Base-by-base conservation (phyloP, 768 basidiomycete genomes). In the Xanthoconium purpureum region DNA sequence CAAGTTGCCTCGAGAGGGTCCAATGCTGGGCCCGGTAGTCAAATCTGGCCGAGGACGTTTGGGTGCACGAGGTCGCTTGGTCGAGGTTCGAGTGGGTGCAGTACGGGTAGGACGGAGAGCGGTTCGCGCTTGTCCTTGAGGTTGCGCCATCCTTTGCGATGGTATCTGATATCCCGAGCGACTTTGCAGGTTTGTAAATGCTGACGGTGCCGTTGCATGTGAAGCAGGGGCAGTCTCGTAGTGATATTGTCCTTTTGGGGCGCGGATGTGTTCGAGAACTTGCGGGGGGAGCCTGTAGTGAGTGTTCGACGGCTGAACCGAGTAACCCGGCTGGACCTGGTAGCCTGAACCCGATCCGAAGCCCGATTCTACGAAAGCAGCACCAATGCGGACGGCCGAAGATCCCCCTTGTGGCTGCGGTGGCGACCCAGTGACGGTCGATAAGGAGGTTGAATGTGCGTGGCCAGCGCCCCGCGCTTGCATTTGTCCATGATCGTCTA, bases 371-470 rank as follows among this genome's bases (percentile, higher is more conserved):
- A 54, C 24, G 33, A 52, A 55, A n/a, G 9, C 10, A 24, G 39
- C 13, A 5, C 48, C 39, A 3, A 44, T 38, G 1, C 47, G 15
- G 10, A 20, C 12, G 20, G 29, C 36, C 2, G 50, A 47, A 7
- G 43, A 35, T 18, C 50, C 47, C 17, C 47, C 51, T 33, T 15
- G 64, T 30, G n/a, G 30, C 40, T 55, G 59, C 9, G 47, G 59
- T 3, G 66, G 55, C 3, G 67, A 63, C 8, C 43, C 63, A 6
- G 62, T 61, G 5, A 71, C 56, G 29, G 71, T 71, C 10, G 67
- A 63, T 13, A 67, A 3, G 12, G 70, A 71, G 24, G 60, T 32
- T 4, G 69, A 71, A 28, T 64, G 57, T 18, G 54, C 47, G 24
- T 71, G 70, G 4, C 57, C 11, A 2, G 39, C 0, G 3, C 49